phyloP scores from a whole-genome alignment of 1,139 yeast species.

The Yamadazyma sp. region DNA sequence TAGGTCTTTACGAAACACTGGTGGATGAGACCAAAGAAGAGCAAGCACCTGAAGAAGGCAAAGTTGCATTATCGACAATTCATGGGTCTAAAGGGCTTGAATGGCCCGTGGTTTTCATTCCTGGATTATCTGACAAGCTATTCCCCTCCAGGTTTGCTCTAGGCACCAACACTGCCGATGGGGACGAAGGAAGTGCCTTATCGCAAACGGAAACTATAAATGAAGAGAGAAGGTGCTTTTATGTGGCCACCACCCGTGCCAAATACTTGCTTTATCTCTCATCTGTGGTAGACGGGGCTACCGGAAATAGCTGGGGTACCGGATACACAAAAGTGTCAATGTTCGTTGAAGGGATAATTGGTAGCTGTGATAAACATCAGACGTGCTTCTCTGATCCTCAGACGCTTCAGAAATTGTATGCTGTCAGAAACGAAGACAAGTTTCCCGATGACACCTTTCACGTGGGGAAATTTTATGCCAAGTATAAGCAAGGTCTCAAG shows the following conservation, averaged over 20 bases:
- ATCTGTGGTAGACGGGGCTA: conserved; percentile 27
- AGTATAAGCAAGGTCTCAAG: conserved; percentile 1
- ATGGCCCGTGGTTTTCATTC: conserved; percentile 90
- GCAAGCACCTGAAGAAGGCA: conserved; percentile 20
- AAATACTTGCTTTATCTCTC: conserved; percentile 44
- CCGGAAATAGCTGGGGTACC: conserved; percentile 17
- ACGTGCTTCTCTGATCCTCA: conserved; percentile 17
- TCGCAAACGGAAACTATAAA: conserved; percentile 32
- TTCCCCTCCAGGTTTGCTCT: conserved; percentile 52
- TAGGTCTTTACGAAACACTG: conserved; percentile 52
- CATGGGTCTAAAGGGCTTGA: conserved; percentile 94
- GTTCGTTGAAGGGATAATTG: conserved; percentile 22
- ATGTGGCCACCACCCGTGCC: conserved; percentile 88
- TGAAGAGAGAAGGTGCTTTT: conserved; percentile 83
- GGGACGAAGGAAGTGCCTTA: background rate
- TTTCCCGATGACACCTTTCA: background rate
- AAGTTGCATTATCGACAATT: conserved; percentile 63
- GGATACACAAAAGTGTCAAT: conserved; percentile 29
- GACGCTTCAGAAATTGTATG: background rate
- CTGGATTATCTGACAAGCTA: conserved; percentile 61
- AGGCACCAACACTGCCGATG: conserved; percentile 27
- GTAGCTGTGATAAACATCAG: conserved; percentile 13
- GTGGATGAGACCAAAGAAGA: conserved; percentile 12
- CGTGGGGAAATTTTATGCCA: background rate
- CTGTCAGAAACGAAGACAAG: background rate